A percentile compares a stretch with the other conserved stretches of the same genome.
Evolutionary conservation across 1,284 basidiomycete genomes (phyloP).

Genomic region (Xerocomus minutiporus): DNA sequence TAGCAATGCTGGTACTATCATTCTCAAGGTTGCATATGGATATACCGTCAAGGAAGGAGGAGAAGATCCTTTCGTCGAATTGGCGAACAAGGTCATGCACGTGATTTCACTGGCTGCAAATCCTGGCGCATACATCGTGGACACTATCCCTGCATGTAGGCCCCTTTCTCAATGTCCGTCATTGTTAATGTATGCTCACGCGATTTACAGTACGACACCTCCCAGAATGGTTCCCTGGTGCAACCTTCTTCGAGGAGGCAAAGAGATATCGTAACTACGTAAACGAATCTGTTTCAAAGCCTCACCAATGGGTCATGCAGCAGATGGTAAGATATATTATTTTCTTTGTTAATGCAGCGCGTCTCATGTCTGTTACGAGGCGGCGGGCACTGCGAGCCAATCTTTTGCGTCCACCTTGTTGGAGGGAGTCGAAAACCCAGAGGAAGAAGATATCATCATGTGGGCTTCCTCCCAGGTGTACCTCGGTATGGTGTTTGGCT

Average conservation of each 20-base stretch:
- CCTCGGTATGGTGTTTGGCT: conserved; percentile 12
- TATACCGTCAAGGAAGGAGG: conserved; percentile 21
- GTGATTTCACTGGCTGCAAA: conserved; percentile 11
- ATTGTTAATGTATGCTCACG: neutral
- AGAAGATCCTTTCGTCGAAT: conserved; percentile 26
- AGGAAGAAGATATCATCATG: conserved; percentile 27
- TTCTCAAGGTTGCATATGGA: conserved; percentile 24
- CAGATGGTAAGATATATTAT: conserved; percentile 36
- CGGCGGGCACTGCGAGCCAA: conserved; percentile 33
- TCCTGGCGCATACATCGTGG: conserved; percentile 30
- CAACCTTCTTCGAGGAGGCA: conserved; percentile 41
- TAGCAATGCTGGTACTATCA: conserved; percentile 15
- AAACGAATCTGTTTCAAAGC: conserved; percentile 32
- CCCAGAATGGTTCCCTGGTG: conserved; percentile 50
- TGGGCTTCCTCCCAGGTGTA: conserved; percentile 14
- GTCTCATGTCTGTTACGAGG: conserved; percentile 28
- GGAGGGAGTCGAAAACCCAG: conserved; percentile 11
- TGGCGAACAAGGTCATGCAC: conserved; percentile 18
- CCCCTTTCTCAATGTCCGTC: neutral
- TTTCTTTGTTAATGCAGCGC: neutral
- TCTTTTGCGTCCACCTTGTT: conserved; percentile 35
- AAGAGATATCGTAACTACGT: conserved; percentile 33
- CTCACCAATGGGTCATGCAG: conserved; percentile 38
- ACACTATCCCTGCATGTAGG: conserved; percentile 29
- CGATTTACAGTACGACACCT: conserved; percentile 35